A percentile compares a stretch with the other conserved stretches of the same genome.
These are phyloP conservation scores for Rhizopus delemar DNA, from an alignment of 371 early-diverging fungal species.

Conservation along the genomic window DNA sequence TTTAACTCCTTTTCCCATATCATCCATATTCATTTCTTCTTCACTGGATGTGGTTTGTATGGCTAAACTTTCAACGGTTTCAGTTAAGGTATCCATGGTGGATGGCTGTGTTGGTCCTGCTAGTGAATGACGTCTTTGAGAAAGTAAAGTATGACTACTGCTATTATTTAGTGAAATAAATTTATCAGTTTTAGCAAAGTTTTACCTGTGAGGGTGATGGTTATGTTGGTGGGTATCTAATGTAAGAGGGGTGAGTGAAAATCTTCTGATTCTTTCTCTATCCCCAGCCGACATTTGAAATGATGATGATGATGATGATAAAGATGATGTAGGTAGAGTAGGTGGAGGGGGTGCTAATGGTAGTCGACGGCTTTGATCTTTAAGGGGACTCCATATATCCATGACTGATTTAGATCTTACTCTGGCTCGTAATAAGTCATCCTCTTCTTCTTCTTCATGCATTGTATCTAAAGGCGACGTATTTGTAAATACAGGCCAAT, in stretches of 20 bases:
- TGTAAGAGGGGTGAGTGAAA: conserved; percentile 34
- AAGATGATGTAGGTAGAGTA: conserved; percentile 6
- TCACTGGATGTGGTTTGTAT: neutral
- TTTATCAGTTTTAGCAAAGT: neutral
- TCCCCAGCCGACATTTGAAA: conserved; percentile 24
- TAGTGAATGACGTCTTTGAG: conserved; percentile 42
- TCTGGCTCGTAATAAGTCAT: conserved; percentile 5
- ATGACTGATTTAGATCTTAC: conserved; percentile 41
- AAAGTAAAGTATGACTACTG: neutral
- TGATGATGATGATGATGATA: neutral
- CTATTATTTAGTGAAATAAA: neutral
- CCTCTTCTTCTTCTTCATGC: conserved; percentile 35
- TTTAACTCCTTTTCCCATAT: conserved; percentile 58
- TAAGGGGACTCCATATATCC: conserved; percentile 40
- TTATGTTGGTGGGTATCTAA: conserved; percentile 6
- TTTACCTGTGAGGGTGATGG: neutral
- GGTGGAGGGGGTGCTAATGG: conserved; percentile 8
- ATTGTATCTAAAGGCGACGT: conserved; percentile 26
- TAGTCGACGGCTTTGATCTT: conserved; percentile 7
- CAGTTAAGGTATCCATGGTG: conserved; percentile 11
- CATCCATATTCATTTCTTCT: conserved; percentile 27
- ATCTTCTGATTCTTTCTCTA: conserved; percentile 37
- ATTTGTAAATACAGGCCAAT: neutral
- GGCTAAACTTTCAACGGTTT: conserved; percentile 11
- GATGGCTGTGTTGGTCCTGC: conserved; percentile 27